phyloP scores from a whole-genome alignment of 2,329 filamentous ascomycete genomes.

The Fusarium lateritium region DNA sequence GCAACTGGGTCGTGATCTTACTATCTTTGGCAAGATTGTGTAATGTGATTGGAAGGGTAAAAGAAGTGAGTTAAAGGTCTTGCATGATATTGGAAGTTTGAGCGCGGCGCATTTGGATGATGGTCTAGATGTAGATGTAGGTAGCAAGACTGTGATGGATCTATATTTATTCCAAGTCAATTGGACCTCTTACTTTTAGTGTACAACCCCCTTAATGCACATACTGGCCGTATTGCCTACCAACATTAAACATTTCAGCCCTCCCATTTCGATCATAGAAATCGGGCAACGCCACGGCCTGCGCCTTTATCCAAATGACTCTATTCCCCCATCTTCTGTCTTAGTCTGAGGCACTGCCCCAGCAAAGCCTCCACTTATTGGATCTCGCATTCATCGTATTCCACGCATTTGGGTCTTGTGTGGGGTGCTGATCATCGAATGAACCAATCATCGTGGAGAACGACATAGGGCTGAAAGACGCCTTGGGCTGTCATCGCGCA shows the following conservation, averaged over 20 bases:
- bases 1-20: slow-evolving; percentile 62
- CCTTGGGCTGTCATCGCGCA: slow-evolving; percentile 22
- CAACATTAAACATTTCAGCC: background rate
- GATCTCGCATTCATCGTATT: slow-evolving; percentile 54
- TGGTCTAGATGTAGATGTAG: background rate
- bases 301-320: slow-evolving; percentile 1
- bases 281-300: slow-evolving; percentile 9
- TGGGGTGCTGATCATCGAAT: slow-evolving; percentile 16
- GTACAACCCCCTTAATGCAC: background rate
- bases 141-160: background rate
- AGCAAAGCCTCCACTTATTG: slow-evolving; percentile 36
- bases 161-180: background rate
- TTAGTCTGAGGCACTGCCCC: slow-evolving; percentile 32
- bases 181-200: background rate
- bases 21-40: slow-evolving; percentile 60
- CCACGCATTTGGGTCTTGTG: slow-evolving; percentile 1
- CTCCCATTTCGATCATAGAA: background rate
- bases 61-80: background rate
- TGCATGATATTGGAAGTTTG: slow-evolving; percentile 2
- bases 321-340: background rate
- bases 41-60: background rate
- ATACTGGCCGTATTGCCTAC: background rate
- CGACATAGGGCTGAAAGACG: slow-evolving; percentile 32
- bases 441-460: slow-evolving; percentile 32
- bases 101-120: slow-evolving; percentile 26